Conservation (phyloP, 2,329 filamentous ascomycete genomes). For the Fusarium miscanthi region DNA sequence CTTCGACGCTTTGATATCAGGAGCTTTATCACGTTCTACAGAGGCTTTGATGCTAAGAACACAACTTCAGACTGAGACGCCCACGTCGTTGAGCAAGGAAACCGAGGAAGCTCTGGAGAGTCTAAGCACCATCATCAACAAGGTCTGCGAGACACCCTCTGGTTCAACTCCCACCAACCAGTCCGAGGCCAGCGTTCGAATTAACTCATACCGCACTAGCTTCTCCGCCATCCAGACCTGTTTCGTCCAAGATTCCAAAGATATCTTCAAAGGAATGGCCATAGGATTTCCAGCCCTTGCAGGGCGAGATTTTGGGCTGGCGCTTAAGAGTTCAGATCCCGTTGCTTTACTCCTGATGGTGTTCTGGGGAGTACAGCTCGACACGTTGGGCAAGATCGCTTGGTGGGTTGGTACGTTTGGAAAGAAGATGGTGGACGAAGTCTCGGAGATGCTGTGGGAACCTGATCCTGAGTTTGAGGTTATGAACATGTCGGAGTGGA, state of each 20-base stretch:
- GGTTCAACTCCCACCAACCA: background rate
- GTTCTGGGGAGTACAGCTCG: constrained; percentile 53
- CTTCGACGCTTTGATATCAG: constrained; percentile 32
- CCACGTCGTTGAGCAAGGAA: background rate
- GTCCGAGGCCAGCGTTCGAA: background rate
- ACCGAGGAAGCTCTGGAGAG: constrained; percentile 23
- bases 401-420: constrained; percentile 44
- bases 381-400: constrained; percentile 36
- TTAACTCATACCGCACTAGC: constrained; percentile 25
- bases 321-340: constrained; percentile 48
- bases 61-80: constrained; percentile 9
- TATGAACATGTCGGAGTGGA: constrained; percentile 28
- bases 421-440: constrained; percentile 35
- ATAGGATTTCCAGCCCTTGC: constrained; percentile 47
- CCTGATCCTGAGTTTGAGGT: background rate
- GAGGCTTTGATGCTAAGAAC: constrained; percentile 23
- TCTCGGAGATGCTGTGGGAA: constrained; percentile 27
- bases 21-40: constrained; percentile 29
- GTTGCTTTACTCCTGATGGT: constrained; percentile 52
- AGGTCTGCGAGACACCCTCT: constrained; percentile 1
- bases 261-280: constrained; percentile 46
- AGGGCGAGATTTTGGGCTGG: constrained; percentile 47
- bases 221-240: constrained; percentile 50
- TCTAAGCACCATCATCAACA: constrained; percentile 28
- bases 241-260: constrained; percentile 51